Evolutionary conservation across 495 filamentous ascomycete genomes (phyloP).

Genomic region (Cercophora newfieldiana): DNA sequence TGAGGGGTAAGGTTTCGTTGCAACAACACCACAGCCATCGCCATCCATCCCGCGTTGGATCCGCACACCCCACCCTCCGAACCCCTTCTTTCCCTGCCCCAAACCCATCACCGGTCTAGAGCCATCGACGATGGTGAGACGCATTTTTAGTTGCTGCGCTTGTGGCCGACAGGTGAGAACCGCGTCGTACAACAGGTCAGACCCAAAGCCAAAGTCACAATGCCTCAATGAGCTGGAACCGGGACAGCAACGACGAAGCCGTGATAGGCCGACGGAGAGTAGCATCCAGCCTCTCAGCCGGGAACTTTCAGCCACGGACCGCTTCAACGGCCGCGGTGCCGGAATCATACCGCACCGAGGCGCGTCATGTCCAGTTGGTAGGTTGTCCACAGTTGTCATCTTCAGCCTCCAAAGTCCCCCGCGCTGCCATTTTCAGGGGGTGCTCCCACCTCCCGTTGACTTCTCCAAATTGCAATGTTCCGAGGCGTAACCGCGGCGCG

Average conservation of each 20-base stretch:
- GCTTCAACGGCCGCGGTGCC: neutral
- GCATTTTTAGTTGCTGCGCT: neutral
- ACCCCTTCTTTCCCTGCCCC: neutral
- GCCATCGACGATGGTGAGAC: neutral
- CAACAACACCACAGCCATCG: no score
- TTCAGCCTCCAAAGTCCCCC: conserved; percentile 10
- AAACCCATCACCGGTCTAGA: neutral
- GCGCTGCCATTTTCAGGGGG: neutral
- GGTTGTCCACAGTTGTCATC: neutral
- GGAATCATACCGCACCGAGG: neutral
- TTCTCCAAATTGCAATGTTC: neutral
- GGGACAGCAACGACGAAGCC: neutral
- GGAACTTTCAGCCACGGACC: conserved; percentile 4
- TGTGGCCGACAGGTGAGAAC: neutral
- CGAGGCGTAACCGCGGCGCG: neutral
- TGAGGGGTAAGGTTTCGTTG: no score
- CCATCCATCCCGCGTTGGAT: neutral
- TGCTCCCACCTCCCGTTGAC: neutral
- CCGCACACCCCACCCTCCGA: neutral
- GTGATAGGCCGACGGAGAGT: neutral
- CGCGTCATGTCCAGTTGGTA: no score
- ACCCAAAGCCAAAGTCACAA: neutral
- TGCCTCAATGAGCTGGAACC: neutral
- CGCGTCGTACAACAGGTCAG: neutral
- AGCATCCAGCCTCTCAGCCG: neutral